Base-by-base conservation (phyloP, 2,329 filamentous ascomycete genomes). In the Exserohilum turcica region DNA sequence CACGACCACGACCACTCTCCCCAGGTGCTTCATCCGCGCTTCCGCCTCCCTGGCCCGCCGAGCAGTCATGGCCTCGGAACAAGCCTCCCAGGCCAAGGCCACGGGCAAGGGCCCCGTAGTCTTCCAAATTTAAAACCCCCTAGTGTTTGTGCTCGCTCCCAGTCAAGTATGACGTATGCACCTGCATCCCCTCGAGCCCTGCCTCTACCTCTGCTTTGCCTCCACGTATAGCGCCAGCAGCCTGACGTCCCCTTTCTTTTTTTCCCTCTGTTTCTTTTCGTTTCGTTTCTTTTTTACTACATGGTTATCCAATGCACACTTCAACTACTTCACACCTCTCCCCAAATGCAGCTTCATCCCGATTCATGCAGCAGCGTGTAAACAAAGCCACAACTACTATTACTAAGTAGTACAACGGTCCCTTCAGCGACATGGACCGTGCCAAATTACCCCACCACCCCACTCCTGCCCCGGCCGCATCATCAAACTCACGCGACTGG, bases 401-500 rank as follows among this genome's bases (percentile, higher is more conserved):
- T 28, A 24, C 44, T n/a, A n/a, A n/a, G n/a, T n/a, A n/a, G n/a
- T n/a, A n/a, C n/a, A n/a, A n/a, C n/a, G n/a, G n/a, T 40, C 29
- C 21, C 16, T 42, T 43, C 39, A 43, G 43, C 46, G 47, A 50
- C 42, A 43, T 54, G 43, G 40, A 43, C 57, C 57, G 50, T 46
- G 54, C 53, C 35, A 32, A 15, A 48, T 46, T 57, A 49, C 58
- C 58, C 58, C 59, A 54, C 59, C 47, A 61, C 58, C 56, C 59
- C 59, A 55, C 59, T 36, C 48, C 35, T 40, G 24, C 45, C 31
- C 48, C 35, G 40, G 24, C 45, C 31, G n/a, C 16, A 39, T 31
- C 19, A 15, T 40, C 21, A 43, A 32, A 21, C 43, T 28, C 29
- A 39, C 36, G 28, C 46, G 47, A 24, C 37, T 16, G 49, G 38